Evolutionary conservation across 495 filamentous ascomycete species (phyloP).

Genomic region (Penicillium antarcticum): DNA sequence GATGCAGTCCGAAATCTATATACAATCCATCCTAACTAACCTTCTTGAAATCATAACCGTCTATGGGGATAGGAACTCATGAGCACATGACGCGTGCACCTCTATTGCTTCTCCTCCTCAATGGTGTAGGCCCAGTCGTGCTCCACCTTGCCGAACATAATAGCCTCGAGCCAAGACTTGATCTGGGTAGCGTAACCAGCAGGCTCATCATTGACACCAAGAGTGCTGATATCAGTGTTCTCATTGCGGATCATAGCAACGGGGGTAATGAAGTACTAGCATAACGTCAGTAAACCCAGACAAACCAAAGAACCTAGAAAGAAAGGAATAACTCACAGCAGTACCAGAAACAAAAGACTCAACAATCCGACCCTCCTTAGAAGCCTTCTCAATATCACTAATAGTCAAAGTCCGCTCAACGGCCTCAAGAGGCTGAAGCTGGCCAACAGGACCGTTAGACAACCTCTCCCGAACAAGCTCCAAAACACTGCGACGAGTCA

Average conservation of each 20-base stretch:
- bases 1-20: constrained; percentile 4
- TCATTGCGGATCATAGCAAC: constrained; percentile 71
- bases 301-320: background rate
- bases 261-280: constrained; percentile 74
- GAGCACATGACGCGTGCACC: background rate
- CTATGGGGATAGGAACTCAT: background rate
- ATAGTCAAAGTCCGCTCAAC: constrained; percentile 81
- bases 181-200: constrained; percentile 66
- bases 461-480: constrained; percentile 67
- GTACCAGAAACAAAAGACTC: constrained; percentile 88
- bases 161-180: constrained; percentile 75
- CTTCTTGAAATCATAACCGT: background rate
- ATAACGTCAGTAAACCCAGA: background rate
- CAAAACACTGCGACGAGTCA: constrained; percentile 75
- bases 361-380: constrained; percentile 69
- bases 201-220: constrained; percentile 55
- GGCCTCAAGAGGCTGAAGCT: constrained; percentile 60
- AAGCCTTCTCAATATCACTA: constrained; percentile 68
- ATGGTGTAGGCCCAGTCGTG: constrained; percentile 81
- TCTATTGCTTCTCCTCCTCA: constrained; percentile 50
- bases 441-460: constrained; percentile 25
- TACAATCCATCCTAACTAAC: constrained; percentile 1
- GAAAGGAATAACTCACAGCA: constrained; percentile 54
- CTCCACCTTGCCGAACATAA: constrained; percentile 81
- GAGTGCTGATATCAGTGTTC: constrained; percentile 62